Percentiles rank a stretch among this genome's conserved stretches.
These are phyloP conservation scores for Anacardium occidentale DNA, from an alignment of 345 rosid genomes.

Conservation along the genomic window DNA sequence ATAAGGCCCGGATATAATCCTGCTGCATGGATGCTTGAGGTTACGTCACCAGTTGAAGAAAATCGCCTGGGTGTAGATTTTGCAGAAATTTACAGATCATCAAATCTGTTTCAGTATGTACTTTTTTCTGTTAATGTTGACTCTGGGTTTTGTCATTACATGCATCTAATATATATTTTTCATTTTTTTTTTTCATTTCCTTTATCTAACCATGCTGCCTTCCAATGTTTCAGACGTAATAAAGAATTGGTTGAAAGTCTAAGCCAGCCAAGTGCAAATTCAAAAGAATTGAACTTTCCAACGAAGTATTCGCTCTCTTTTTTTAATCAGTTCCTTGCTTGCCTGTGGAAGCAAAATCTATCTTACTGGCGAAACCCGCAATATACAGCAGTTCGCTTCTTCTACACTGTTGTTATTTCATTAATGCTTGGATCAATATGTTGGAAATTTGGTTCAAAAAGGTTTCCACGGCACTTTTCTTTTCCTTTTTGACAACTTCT, in stretches of 20 bases:
- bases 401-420: constrained; percentile 89
- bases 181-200: constrained; percentile 24
- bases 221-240: constrained; percentile 52
- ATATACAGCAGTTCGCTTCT: constrained; percentile 94
- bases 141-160: constrained; percentile 8
- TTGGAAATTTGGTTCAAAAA: constrained; percentile 88
- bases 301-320: constrained; percentile 78
- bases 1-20: constrained; percentile 83
- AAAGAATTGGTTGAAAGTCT: constrained; percentile 67
- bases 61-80: constrained; percentile 71
- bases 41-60: constrained; percentile 78
- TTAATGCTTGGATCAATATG: constrained; percentile 96
- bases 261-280: constrained; percentile 63
- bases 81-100: constrained; percentile 79
- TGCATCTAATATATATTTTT: not conserved
- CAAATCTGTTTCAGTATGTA: constrained; percentile 70
- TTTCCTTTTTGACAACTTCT: constrained; percentile 3
- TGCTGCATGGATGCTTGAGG: constrained; percentile 99
- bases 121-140: constrained; percentile 16
- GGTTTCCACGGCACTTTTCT: constrained; percentile 37
- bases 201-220: constrained; percentile 10
- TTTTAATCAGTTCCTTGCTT: constrained; percentile 73
- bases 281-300: constrained; percentile 76
- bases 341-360: constrained; percentile 95
- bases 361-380: constrained; percentile 97